Evolutionary conservation across 495 filamentous ascomycete genomes (phyloP).

Genomic region (Penicillium canariense): DNA sequence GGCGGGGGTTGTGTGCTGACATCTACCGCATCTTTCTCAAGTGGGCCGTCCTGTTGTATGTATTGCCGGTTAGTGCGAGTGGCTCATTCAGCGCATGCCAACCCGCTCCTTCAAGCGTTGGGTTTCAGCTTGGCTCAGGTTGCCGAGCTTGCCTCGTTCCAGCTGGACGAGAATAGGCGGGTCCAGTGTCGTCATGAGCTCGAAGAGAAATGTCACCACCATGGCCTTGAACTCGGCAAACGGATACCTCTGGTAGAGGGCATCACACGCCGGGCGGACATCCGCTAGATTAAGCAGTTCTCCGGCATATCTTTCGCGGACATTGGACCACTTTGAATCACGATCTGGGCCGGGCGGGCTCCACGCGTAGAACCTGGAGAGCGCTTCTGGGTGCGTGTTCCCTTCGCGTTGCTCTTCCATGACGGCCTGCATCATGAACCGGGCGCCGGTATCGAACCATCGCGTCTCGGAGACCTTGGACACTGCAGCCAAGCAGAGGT

Average conservation of each 20-base stretch:
- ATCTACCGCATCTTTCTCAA: too few species aligned
- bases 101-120: slow-evolving; percentile 29
- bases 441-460: slow-evolving; percentile 46
- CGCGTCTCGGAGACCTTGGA: slow-evolving; percentile 18
- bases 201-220: slow-evolving; percentile 29
- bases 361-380: slow-evolving; percentile 33
- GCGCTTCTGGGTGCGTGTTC: slow-evolving; percentile 17
- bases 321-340: slow-evolving; percentile 11
- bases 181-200: slow-evolving; percentile 37
- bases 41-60: too few species aligned
- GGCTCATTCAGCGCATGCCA: slow-evolving; percentile 21
- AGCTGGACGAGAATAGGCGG: slow-evolving; percentile 45
- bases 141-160: slow-evolving; percentile 40
- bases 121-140: slow-evolving; percentile 36
- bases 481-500: slow-evolving; percentile 39
- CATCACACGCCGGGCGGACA: not conserved
- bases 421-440: slow-evolving; percentile 50
- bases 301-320: slow-evolving; percentile 11
- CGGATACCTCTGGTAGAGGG: slow-evolving; percentile 9
- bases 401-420: slow-evolving; percentile 46
- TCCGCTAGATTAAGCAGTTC: slow-evolving; percentile 10
- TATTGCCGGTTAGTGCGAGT: too few species aligned
- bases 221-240: slow-evolving; percentile 22
- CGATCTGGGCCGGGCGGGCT: slow-evolving; percentile 1
- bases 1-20: too few species aligned